These are phyloP conservation scores for Amanita pallidorosea DNA, from an alignment of 768 basidiomycete genomes.

Conservation along the genomic window DNA sequence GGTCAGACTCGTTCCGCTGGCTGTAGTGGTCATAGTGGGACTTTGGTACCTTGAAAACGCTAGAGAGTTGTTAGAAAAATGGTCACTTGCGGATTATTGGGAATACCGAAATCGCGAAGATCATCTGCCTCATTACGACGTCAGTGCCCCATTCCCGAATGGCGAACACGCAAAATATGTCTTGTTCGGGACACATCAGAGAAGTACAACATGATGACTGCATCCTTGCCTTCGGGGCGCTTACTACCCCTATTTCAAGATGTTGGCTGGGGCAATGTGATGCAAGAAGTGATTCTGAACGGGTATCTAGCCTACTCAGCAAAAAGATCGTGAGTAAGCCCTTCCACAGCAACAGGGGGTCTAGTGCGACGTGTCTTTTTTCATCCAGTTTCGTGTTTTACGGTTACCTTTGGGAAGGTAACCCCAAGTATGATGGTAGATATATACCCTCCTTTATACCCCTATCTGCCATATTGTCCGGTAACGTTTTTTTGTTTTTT, in stretches of 20 bases:
- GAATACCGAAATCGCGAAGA: neutral
- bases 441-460: slow-evolving; percentile 44
- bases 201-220: neutral
- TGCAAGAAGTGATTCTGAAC: slow-evolving; percentile 48
- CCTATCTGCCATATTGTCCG: slow-evolving; percentile 39
- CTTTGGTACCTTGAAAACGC: neutral
- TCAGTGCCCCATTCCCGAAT: neutral
- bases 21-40: neutral
- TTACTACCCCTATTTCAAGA: slow-evolving; percentile 14
- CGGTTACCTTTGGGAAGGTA: slow-evolving; percentile 44
- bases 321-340: slow-evolving; percentile 34
- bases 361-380: neutral
- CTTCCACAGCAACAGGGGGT: neutral
- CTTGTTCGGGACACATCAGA: neutral
- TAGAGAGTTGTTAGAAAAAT: neutral
- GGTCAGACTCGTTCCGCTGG: neutral
- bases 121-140: neutral
- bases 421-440: slow-evolving; percentile 34
- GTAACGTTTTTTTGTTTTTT: slow-evolving; percentile 14
- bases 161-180: neutral
- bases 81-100: neutral
- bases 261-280: slow-evolving; percentile 51
- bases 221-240: neutral
- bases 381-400: slow-evolving; percentile 40
- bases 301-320: slow-evolving; percentile 36